Evolutionary conservation across 208 protist species (phyloP).

Genomic region (Trypanosoma rangeli): DNA sequence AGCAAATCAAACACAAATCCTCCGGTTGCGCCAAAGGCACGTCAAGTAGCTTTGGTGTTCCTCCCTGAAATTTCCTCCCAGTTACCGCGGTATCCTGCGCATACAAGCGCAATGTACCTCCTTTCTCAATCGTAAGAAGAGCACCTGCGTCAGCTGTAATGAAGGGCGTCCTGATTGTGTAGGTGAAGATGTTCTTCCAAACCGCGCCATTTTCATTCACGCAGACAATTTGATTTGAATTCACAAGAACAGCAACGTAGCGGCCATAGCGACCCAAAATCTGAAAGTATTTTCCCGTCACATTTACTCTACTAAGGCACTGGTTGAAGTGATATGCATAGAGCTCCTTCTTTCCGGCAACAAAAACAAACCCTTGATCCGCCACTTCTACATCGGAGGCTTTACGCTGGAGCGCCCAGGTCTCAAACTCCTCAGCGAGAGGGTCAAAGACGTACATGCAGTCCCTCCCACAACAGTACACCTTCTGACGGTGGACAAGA

Average conservation of each 20-base stretch:
- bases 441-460: constrained; percentile 59
- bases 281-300: constrained; percentile 7
- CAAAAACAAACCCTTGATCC: constrained; percentile 76
- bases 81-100: neutral
- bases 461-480: constrained; percentile 41
- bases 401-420: constrained; percentile 31
- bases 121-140: constrained; percentile 4
- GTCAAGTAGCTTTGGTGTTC: neutral
- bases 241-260: constrained; percentile 19
- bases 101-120: constrained; percentile 11
- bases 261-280: constrained; percentile 47
- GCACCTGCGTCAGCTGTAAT: constrained; percentile 7
- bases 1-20: constrained; percentile 66
- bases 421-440: constrained; percentile 47
- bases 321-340: constrained; percentile 72
- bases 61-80: neutral
- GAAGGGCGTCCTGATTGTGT: constrained; percentile 18
- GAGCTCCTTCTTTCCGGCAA: constrained; percentile 30
- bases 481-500: constrained; percentile 58
- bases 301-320: constrained; percentile 36
- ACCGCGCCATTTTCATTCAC: constrained; percentile 27
- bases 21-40: constrained; percentile 22
- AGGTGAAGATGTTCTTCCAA: constrained; percentile 12
- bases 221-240: constrained; percentile 6
- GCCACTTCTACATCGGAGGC: constrained; percentile 44